Evolutionary conservation across 768 basidiomycete genomes (phyloP), one percentile per base, ranked within the genome.

Genomic region (Suillus weaverae): DNA sequence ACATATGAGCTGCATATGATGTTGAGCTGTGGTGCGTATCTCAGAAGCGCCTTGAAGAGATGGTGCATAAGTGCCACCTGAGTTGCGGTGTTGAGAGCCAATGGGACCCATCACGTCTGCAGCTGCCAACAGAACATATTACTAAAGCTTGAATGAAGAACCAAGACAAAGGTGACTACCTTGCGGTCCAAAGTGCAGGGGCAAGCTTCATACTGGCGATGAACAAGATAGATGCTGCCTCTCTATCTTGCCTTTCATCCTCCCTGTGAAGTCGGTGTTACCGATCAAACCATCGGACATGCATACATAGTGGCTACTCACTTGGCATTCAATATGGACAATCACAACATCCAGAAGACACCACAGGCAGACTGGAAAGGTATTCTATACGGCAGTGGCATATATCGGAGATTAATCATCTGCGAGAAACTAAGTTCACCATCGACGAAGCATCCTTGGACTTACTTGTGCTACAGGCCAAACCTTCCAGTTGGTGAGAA

Each of bases 321-420:
- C 93, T 82, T 85, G 41, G 93, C 84, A 72, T 95, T 96, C 46
- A 94, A 76, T 44, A 90, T 81, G 1, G 91, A 93, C 20, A 97
- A 80, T 73, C 96, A 97, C 5, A 96, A 81, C 0, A 91, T 95
- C 95, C 95, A 97, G 71, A 95, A 91, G 33, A 95, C 89, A 60
- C 95, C 95, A 68, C 92, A 93, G 0, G 87, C 82, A 33, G 92
- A 92, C 71, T 94, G 90, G 79, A 97, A 97, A 7, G 92, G 93
- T 26, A 95, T 88, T 51, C 92, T 87, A 71, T 90, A 94, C 1
- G 91, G 80, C 26, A 95, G 76, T 18, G 92, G 92, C 89, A 94
- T 90, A 71, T 86, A 94, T 43, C 91, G 82, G 75, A 94, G 94
- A 74, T 95, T 95, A 67, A 94, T 77, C 64, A 91, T 79, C 88